phyloP scores from a whole-genome alignment of 1,284 basidiomycete genomes.

The Boletus albobrunnescens region DNA sequence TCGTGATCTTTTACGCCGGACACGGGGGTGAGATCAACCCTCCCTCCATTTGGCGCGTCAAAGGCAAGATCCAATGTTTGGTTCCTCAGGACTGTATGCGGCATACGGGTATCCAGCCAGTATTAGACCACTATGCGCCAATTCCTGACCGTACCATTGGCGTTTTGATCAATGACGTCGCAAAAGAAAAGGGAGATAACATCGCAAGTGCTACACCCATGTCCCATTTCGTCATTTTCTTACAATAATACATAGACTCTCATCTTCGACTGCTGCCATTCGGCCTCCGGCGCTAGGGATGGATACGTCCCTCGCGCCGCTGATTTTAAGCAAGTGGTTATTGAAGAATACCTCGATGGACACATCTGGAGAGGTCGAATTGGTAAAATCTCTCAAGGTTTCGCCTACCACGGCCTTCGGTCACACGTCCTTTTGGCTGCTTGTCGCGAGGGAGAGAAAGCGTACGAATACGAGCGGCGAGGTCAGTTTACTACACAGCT shows the following conservation, averaged over 20 bases:
- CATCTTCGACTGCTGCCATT: constrained; percentile 58
- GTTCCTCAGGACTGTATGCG: constrained; percentile 53
- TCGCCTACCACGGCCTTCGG: constrained; percentile 31
- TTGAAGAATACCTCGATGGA: constrained; percentile 47
- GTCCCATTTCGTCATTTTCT: not conserved
- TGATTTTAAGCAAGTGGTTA: constrained; percentile 43
- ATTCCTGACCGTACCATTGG: constrained; percentile 54
- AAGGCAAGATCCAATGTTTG: constrained; percentile 47
- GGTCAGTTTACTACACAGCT: constrained; percentile 19
- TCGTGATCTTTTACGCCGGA: constrained; percentile 61
- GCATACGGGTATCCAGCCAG: no score
- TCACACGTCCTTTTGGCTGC: constrained; percentile 6
- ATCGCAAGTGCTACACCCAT: constrained; percentile 29
- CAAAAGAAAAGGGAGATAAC: constrained; percentile 54
- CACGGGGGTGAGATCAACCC: constrained; percentile 57
- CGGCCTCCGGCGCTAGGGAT: constrained; percentile 37
- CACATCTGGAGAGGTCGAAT: constrained; percentile 45
- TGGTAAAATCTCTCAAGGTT: constrained; percentile 36
- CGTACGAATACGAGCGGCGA: constrained; percentile 13
- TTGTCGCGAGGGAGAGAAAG: constrained; percentile 1
- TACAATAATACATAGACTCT: not conserved
- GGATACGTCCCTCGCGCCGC: constrained; percentile 39
- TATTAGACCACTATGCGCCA: no score
- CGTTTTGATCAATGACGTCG: constrained; percentile 49
- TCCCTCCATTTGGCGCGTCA: no score